phyloP scores from a whole-genome alignment of 148 eudicot species.

The Vaccinium macrocarpon region DNA sequence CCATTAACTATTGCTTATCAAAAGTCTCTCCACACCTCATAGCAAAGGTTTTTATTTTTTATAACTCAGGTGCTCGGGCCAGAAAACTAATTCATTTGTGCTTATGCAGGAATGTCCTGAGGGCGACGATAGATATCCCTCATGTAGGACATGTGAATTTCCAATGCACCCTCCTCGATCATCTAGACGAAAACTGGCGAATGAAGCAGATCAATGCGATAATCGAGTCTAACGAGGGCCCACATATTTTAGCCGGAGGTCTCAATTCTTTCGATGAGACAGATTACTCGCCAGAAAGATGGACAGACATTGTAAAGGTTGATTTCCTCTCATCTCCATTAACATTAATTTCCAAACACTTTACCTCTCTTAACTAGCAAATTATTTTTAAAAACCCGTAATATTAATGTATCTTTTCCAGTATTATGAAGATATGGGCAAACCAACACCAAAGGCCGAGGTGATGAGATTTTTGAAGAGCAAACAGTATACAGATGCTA shows the following conservation, averaged over 20 bases:
- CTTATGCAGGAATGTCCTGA: constrained; percentile 75
- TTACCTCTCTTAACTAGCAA: background rate
- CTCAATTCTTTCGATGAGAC: constrained; percentile 82
- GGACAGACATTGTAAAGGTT: constrained; percentile 95
- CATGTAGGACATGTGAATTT: constrained; percentile 71
- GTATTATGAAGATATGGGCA: constrained; percentile 93
- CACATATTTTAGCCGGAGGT: constrained; percentile 92
- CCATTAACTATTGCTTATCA: background rate
- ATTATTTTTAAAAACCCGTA: background rate
- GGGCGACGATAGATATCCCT: constrained; percentile 83
- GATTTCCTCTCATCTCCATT: background rate
- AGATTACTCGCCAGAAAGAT: constrained; percentile 91
- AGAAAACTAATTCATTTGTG: background rate
- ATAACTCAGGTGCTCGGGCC: background rate
- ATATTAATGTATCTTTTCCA: constrained; percentile 21
- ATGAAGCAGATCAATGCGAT: constrained; percentile 91
- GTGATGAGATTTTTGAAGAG: constrained; percentile 73
- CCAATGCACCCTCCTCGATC: constrained; percentile 87
- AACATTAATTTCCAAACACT: background rate
- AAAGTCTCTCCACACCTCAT: background rate
- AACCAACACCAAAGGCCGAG: constrained; percentile 81
- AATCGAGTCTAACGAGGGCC: constrained; percentile 63
- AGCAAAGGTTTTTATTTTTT: background rate
- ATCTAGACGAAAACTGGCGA: constrained; percentile 89
- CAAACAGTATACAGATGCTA: constrained; percentile 72